These are phyloP conservation scores for Phytophthora hybrid DNA, from an alignment of 352 stramenopile genomes.

Conservation along the genomic window DNA sequence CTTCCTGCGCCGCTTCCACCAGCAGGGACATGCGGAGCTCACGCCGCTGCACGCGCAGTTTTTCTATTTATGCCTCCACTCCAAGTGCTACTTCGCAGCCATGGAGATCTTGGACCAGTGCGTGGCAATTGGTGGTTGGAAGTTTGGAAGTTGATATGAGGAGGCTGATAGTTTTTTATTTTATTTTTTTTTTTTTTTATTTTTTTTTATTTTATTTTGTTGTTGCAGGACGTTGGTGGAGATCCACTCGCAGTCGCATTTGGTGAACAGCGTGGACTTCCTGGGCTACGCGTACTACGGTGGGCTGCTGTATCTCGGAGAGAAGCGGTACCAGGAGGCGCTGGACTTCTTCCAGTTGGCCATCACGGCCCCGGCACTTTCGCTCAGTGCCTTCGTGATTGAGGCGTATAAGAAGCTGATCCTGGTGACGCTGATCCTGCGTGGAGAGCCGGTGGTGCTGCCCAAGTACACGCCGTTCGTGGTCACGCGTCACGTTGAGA, in stretches of 20 bases:
- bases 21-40: constrained; percentile 60
- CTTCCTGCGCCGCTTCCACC: constrained; percentile 70
- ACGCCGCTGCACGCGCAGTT: constrained; percentile 78
- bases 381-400: constrained; percentile 82
- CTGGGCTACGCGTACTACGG: constrained; percentile 89
- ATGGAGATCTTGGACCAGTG: constrained; percentile 76
- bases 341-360: constrained; percentile 78
- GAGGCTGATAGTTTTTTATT: neutral
- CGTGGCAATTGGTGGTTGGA: constrained; percentile 3
- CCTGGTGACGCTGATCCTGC: constrained; percentile 69
- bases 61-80: constrained; percentile 82
- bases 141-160: neutral
- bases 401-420: constrained; percentile 88
- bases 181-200: neutral
- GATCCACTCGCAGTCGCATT: constrained; percentile 65
- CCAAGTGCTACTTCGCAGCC: constrained; percentile 83
- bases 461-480: constrained; percentile 87
- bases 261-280: constrained; percentile 71
- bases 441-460: constrained; percentile 59
- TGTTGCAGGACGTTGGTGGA: constrained; percentile 70
- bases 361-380: constrained; percentile 74
- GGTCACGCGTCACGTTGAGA: constrained; percentile 74
- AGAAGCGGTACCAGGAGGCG: constrained; percentile 82
- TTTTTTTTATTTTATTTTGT: constrained; percentile 9
- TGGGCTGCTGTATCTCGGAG: constrained; percentile 72